Base-by-base conservation (phyloP, 169 alveolate species). In the Eimeria necatrix region DNA sequence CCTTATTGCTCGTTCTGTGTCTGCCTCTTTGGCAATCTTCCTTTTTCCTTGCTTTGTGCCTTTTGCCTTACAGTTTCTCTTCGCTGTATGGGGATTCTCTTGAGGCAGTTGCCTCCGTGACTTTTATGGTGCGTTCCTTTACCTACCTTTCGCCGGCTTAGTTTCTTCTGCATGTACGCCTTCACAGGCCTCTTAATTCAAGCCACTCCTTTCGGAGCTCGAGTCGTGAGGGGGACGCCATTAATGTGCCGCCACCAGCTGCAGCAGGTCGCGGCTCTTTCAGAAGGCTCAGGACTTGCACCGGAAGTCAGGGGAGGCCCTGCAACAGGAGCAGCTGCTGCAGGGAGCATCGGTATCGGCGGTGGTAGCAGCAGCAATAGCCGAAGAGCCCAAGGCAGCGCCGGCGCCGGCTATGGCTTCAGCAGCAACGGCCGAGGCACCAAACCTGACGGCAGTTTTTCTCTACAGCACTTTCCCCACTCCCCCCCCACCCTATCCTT, bases 181-280 rank as follows among this genome's bases (percentile, higher is more conserved):
- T 76, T 16, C 60, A 32, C 52, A 81, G 74, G 70, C 41, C 49
- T 56, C 41, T 48, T 14, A 3, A 48, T 64, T 10, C 89, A 89
- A 56, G 53, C 83, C 3, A 89, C 94, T 5, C 94, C 94, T 41
- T 89, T 89, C 20, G 49, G 61, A 6, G 94, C 94, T 7, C 94
- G 80, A 0, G 89, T 56, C 60, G 41, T 24, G 52, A 73, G 94
- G 6, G 94, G 94, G 18, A 48, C 53, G 26, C 94, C 94, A 9
- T 60, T 89, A 18, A 60, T 89, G 60, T 12, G 56, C 26, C 73
- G 94, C 46, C 94, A 89, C 76, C 94, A 89, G 60, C 94, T 89
- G 49, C 94, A 89, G 18, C 74, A 68, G 73, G 32, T 76, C 2
- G 59, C 87, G 12, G 52, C 61, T 8, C 32, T 26, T 49, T 46